Evolutionary conservation across 768 basidiomycete genomes (phyloP), one percentile per base, ranked within the genome.

Genomic region (Tubosaeta sp.): DNA sequence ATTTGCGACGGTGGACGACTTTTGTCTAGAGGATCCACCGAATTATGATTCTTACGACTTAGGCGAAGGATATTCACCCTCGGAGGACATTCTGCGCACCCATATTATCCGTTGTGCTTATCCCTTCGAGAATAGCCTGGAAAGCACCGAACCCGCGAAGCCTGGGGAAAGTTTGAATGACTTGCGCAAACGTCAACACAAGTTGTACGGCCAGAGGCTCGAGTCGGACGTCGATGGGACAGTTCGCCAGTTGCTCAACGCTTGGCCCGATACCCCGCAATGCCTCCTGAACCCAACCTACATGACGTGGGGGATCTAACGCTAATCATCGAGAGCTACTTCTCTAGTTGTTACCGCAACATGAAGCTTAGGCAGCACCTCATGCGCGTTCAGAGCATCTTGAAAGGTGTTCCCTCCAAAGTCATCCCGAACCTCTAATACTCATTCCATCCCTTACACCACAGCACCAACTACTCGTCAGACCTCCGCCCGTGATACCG

Each of bases 1-100:
- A 0, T 69, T 72, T 43, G 55, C 59, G 1, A 35, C 59, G 4
- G 25, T 55, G 13, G 18, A 52, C n/a, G 47, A 44, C 4, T 52
- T 61, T 43, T 18, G 41, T 4, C 1, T 9, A 0, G 45, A 48
- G 24, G 1, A 46, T 22, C 64, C 63, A 19, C 63, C 35, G 4
- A 11, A 19, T 11, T 36, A 46, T 7, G 19, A 31, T 10, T 36
- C 22, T 16, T 57, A 53, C 40, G 13, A 41, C 34, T 44, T 47
- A 9, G 6, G 27, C 2, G 47, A 48, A 18, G 56, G 54, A 5
- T 48, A 47, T 19, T n/a, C 8, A n/a, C 60, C 60, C 1, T 34
- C 30, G 1, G 24, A 19, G 6, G 10, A 11, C 3, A 31, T 14
- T 3, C 30, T 61, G 24, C 19, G 29, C 29, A 2, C 4, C 4